Base-by-base conservation (phyloP, 208 protist species). In the Acanthamoeba triangularis region DNA sequence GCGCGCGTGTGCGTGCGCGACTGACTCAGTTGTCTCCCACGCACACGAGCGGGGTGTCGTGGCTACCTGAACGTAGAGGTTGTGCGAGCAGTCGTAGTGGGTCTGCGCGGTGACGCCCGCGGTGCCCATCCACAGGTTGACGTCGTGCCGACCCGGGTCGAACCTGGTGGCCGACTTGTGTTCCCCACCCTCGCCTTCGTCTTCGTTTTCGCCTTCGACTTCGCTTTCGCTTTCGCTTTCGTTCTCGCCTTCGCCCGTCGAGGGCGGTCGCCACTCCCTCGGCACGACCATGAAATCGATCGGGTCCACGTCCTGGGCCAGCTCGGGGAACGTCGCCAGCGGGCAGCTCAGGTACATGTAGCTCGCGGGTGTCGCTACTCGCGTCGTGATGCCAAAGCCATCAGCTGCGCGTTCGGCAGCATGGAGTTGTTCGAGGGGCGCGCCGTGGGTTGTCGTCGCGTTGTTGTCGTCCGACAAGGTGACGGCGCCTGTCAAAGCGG, bases 91-190 rank as follows among this genome's bases (percentile, higher is more conserved):
- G 52, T 91, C 84, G 37, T 91, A 91, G 28, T 91, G 84, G 28
- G 84, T 72, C 37, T 91, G 84, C 11, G 84, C 84, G 1, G 84
- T 91, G 10, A 91, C 84, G 14, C 84, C 52, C 10, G 14, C n/a
- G 33, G 52, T 63, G 5, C 84, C 84, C 59, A 91, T 91, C 84
- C 84, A 91, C 52, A 91, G 84, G 52, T 91, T 91, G 74, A 82
- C 20, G 41, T 82, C 74, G 74, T 82, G 41, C 3, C 74, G 74
- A 28, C 35, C 3, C 44, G 74, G 16, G 28, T 82, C 74, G 65
- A 72, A 30, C 20, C 28, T 72, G 65, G 0, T 72, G 65, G 0
- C 28, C 10, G 65, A 37, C 20, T n/a, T n/a, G n/a, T n/a, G n/a
- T n/a, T 28, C 14, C 20, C 14, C 20, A 30, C 28, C 54, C 16